phyloP scores from a whole-genome alignment of 768 basidiomycete genomes.

The Suillus plorans region DNA sequence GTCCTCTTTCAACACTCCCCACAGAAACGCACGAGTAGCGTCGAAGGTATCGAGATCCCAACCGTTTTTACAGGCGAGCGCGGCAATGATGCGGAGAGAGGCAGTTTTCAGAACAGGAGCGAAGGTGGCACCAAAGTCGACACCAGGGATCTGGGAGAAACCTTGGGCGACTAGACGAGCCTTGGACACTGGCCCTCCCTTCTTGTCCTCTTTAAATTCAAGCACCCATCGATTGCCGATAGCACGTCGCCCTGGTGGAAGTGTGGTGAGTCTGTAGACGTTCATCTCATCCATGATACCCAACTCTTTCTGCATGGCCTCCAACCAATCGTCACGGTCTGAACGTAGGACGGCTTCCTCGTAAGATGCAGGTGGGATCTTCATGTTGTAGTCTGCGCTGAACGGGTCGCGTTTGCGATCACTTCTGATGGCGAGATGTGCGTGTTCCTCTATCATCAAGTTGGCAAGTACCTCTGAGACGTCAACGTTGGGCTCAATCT shows the following conservation, averaged over 20 bases:
- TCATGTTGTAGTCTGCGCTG: too few relatives aligned
- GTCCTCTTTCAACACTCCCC: slow-evolving; percentile 28
- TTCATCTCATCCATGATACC: neutral
- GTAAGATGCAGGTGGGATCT: too few relatives aligned
- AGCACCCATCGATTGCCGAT: neutral
- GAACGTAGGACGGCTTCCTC: too few relatives aligned
- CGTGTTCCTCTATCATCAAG: too few relatives aligned
- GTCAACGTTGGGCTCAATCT: too few relatives aligned
- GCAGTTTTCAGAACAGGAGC: too few relatives aligned
- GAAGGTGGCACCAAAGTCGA: slow-evolving; percentile 7
- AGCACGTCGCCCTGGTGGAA: neutral
- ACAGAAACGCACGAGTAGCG: slow-evolving; percentile 43
- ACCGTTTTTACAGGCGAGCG: slow-evolving; percentile 10
- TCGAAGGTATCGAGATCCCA: slow-evolving; percentile 43
- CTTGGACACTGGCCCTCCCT: neutral
- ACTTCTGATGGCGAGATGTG: too few relatives aligned
- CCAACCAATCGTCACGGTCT: neutral
- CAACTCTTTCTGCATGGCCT: neutral
- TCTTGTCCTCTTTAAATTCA: neutral
- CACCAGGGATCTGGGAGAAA: slow-evolving; percentile 3
- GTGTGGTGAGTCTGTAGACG: neutral
- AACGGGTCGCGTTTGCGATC: too few relatives aligned
- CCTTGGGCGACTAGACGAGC: slow-evolving; percentile 5
- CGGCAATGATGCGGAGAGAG: neutral
- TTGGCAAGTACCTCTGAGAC: too few relatives aligned